Evolutionary conservation across 2,329 filamentous ascomycete species (phyloP).

Genomic region (Ceratocystis destructans): DNA sequence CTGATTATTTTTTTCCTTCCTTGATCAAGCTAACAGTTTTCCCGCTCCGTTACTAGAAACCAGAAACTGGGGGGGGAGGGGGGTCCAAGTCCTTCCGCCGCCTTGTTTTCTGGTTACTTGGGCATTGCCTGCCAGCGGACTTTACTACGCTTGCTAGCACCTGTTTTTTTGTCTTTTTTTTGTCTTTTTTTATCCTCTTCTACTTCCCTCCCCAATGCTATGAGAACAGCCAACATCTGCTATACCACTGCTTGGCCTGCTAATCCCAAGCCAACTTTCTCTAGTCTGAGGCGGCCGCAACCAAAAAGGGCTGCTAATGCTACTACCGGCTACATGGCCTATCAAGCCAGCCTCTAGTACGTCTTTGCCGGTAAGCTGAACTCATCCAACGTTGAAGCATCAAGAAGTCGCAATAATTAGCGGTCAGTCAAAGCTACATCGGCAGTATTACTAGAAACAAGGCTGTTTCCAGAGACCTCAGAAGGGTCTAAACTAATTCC

Average conservation of each 20-base stretch:
- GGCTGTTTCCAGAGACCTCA: background rate
- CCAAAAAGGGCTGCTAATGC: too few relatives aligned
- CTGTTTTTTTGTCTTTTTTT: background rate
- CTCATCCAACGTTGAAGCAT: too few relatives aligned
- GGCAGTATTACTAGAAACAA: background rate
- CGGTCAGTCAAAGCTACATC: too few relatives aligned
- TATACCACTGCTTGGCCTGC: background rate
- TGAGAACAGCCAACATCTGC: background rate
- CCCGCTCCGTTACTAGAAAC: constrained; percentile 5
- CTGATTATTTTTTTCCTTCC: constrained; percentile 2
- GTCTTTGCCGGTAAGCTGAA: too few relatives aligned
- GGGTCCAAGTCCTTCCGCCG: constrained; percentile 2
- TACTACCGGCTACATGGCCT: too few relatives aligned
- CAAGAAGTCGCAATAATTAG: too few relatives aligned
- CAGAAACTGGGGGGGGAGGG: constrained; percentile 1
- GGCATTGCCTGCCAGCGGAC: background rate
- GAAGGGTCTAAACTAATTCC: background rate
- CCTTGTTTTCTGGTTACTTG: background rate
- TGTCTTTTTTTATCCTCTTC: background rate
- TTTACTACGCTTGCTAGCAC: background rate
- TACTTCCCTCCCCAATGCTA: background rate
- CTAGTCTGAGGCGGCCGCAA: too few relatives aligned
- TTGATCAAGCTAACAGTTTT: constrained; percentile 5
- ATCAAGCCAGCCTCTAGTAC: too few relatives aligned
- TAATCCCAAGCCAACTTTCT: too few relatives aligned